Base-by-base conservation (phyloP, 805 yeast genomes). In the Saturnispora kantuleensis region DNA sequence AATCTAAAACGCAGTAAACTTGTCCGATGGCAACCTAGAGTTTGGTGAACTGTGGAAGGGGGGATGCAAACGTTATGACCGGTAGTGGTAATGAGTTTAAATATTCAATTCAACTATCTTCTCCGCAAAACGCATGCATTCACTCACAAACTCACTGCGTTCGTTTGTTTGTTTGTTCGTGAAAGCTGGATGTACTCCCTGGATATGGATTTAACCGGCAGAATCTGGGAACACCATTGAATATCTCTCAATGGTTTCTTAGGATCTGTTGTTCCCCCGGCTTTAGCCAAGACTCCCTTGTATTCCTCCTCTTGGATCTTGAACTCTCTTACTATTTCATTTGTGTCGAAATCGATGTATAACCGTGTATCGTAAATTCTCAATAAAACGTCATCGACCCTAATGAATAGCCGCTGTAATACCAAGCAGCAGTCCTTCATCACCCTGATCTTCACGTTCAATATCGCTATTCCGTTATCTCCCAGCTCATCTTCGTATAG, bases 401-500 rank as follows among this genome's bases (percentile, higher is more conserved):
- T 71, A 48, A 93, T 62, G 58, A 86, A 90, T 53, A 90, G 76
- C 38, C 97, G 71, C 41, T 81, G 76, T 38, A 93, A 67, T 31
- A 90, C 54, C 33, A 93, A 65, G 51, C 93, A 58, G 48, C 96
- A 76, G 42, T 80, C 74, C 6, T 79, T 79, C 97, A 93, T 93
- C 4, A 88, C 96, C 50, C 99, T 67, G 16, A 93, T 75, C 61
- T 89, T 89, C 31, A 81, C 79, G 42, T 79, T 77, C 44, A 85
- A 64, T 44, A 85, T 74, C 0, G 94, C 77, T 13, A 87, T 83
- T 7, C 99, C 99, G 60, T 90, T 93, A 60, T 93, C 99, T 4
- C 95, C 97, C 45, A 93, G 68, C 60, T 93, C 99, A 57, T 93
- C 99, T 59, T 93, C 99, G 59, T 76, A 93, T 30, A 93, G 66